These are phyloP conservation scores for Acacia acuminata DNA, from an alignment of 306 rosid species.

Conservation along the genomic window DNA sequence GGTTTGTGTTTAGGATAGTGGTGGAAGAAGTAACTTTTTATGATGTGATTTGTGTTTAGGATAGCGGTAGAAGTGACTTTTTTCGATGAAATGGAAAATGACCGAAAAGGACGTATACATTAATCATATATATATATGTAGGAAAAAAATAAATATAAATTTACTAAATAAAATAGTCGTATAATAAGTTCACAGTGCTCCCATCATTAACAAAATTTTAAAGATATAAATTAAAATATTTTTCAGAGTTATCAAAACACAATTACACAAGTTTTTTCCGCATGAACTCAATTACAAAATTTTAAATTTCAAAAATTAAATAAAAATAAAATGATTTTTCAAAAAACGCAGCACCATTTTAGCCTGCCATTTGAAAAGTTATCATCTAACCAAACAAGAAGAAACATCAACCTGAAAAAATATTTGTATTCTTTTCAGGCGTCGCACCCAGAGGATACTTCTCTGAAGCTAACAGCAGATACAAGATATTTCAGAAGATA, in stretches of 20 bases:
- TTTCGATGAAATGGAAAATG: no score
- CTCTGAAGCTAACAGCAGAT: constrained; percentile 39
- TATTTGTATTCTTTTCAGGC: constrained; percentile 48
- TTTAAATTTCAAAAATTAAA: constrained; percentile 39
- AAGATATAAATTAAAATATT: not conserved
- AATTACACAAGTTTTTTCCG: not conserved
- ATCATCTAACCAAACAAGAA: not conserved
- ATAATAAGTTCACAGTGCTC: not conserved
- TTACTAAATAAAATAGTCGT: no score
- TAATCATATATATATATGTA: no score
- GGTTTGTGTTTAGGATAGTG: no score
- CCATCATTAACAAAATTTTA: not conserved
- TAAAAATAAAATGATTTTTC: not conserved
- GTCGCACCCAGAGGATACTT: constrained; percentile 62
- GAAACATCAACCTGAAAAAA: constrained; percentile 5
- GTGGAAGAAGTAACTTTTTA: no score
- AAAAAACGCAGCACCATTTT: not conserved
- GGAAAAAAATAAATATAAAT: no score
- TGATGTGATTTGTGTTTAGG: no score
- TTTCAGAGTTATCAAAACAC: not conserved
- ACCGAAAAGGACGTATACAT: no score
- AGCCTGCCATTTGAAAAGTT: not conserved
- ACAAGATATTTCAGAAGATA: constrained; percentile 48
- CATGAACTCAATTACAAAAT: not conserved
- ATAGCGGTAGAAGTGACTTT: no score